Evolutionary conservation across 257 asterid species (phyloP), one percentile per base, ranked within the genome.

Genomic region (Solanum dulcamara): DNA sequence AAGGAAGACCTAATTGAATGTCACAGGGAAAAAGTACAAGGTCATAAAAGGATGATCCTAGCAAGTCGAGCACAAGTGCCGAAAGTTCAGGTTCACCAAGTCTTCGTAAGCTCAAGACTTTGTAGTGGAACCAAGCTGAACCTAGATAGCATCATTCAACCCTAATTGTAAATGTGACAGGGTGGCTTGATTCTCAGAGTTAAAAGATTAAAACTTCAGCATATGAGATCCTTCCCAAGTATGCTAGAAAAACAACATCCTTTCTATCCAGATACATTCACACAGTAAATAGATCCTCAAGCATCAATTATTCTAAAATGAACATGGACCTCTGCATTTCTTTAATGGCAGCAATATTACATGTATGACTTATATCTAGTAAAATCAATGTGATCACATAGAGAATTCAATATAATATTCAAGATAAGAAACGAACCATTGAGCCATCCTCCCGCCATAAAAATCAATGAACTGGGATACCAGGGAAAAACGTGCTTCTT

Each of bases 361-460:
- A 44, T 26, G 82, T 48, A 46, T 28, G 37, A 79, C 42, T 28
- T 28, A 28, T 48, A 79, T 17, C 83, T 30, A 79, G 83, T 28
- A 48, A 7, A 30, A 4, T 48, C 83, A 79, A 79, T 48, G 42
- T 48, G 64, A 79, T 30, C 28, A 48, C 64, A n/a, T 48, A 79
- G 20, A 15, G 83, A 79, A 48, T 37, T 28, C 64, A 79, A 79
- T 79, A 32, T 28, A 48, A 30, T 30, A 79, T 48, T 79, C 83
- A 79, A 79, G 84, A 70, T 33, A 84, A 83, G 75, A 87, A 79
- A 92, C 97, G 83, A 85, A 97, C 99, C 99, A 97, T 84, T 95
- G 97, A 87, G 94, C 86, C 79, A 94, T 93, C 89, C 94, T 92
- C 89, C 99, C 99, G 18, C 93, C 98, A 81, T 88, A 97, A 93